These are phyloP conservation scores for Actinidia arguta DNA, from an alignment of 179 eudicot genomes.

Conservation along the genomic window DNA sequence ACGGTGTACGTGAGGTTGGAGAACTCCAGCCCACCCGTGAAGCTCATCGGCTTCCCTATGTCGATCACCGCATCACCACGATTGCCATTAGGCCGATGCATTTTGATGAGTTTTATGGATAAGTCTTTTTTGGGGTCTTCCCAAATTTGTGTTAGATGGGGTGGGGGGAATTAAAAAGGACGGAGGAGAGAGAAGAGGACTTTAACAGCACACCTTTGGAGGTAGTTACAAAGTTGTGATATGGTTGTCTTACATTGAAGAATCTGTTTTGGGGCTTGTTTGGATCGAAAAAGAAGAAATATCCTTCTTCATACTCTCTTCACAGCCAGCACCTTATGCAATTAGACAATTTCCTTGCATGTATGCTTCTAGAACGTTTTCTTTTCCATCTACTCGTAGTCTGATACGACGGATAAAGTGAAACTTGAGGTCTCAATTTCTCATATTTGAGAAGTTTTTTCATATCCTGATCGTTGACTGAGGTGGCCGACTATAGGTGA, in stretches of 20 bases:
- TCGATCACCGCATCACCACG: conserved; percentile 38
- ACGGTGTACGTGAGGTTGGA: conserved; percentile 43
- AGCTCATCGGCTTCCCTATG: conserved; percentile 32
- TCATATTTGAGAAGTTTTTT: too few species aligned
- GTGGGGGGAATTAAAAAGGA: conserved; percentile 25
- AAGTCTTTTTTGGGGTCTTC: conserved; percentile 6
- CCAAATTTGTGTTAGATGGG: conserved; percentile 14
- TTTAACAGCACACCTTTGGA: conserved; percentile 23
- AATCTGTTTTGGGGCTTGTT: conserved; percentile 26
- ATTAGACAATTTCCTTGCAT: neutral
- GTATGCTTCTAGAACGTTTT: neutral
- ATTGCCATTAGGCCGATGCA: conserved; percentile 13
- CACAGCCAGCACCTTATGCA: neutral
- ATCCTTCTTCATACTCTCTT: conserved; percentile 30
- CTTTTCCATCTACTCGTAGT: too few species aligned
- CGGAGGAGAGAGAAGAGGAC: conserved; percentile 11
- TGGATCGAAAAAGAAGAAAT: conserved; percentile 21
- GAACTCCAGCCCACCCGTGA: conserved; percentile 49
- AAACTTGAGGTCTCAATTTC: too few species aligned
- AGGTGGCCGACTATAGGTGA: too few species aligned
- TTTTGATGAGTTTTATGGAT: neutral
- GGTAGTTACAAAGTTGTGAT: conserved; percentile 30
- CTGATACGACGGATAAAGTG: too few species aligned
- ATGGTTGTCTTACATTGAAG: conserved; percentile 28
- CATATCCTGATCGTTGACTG: too few species aligned